These are phyloP conservation scores for Termitomyces titanicus DNA, from an alignment of 768 basidiomycete genomes.

Conservation along the genomic window DNA sequence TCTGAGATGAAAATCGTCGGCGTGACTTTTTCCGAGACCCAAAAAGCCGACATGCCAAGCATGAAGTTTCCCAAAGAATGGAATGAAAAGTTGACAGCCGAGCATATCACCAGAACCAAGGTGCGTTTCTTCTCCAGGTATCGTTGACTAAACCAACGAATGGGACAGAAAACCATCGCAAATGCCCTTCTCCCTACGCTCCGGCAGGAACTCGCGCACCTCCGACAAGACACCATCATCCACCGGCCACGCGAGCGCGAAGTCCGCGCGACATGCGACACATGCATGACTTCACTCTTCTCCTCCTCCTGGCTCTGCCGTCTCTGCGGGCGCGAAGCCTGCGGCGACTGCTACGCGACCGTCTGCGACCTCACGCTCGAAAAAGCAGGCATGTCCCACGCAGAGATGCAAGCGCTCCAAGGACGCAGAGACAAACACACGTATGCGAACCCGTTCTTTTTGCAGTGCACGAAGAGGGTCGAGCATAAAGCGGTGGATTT, in stretches of 20 bases:
- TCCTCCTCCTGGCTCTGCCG: constrained; percentile 88
- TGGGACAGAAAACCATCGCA: constrained; percentile 71
- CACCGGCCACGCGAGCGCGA: constrained; percentile 76
- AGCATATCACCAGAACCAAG: constrained; percentile 59
- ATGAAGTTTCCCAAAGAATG: constrained; percentile 67
- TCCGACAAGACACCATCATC: constrained; percentile 54
- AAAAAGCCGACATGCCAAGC: constrained; percentile 50
- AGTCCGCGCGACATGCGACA: constrained; percentile 85
- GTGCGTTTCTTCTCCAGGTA: constrained; percentile 34
- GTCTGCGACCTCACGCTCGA: constrained; percentile 62
- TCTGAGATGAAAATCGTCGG: constrained; percentile 53
- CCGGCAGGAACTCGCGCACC: constrained; percentile 59
- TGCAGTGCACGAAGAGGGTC: constrained; percentile 65
- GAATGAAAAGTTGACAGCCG: constrained; percentile 53
- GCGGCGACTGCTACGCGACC: constrained; percentile 75
- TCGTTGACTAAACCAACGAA: too few relatives aligned
- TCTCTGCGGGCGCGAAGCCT: constrained; percentile 87
- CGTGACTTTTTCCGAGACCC: constrained; percentile 66
- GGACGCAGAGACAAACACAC: constrained; percentile 56
- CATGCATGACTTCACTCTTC: constrained; percentile 92
- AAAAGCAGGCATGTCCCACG: constrained; percentile 41
- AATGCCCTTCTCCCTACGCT: constrained; percentile 65
- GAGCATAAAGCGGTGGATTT: constrained; percentile 70
- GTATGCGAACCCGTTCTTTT: constrained; percentile 69
- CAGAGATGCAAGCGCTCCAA: constrained; percentile 47